Percentiles rank a stretch among this genome's conserved stretches.
These are phyloP conservation scores for Sphagnurus paluster DNA, from an alignment of 1,284 basidiomycete genomes.

Conservation along the genomic window DNA sequence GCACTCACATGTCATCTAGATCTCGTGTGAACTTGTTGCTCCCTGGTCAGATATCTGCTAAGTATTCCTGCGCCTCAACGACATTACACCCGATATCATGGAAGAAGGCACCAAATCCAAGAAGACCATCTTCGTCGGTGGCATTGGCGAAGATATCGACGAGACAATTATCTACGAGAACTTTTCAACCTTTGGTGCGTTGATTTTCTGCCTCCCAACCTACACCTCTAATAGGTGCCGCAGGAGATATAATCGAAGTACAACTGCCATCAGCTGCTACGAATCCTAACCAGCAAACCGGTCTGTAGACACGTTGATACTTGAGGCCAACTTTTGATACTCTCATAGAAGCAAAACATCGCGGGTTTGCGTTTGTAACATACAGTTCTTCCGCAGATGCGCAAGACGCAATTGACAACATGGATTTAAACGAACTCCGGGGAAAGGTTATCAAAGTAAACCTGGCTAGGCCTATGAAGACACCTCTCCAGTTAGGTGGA, in stretches of 20 bases:
- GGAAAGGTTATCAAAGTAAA: constrained; percentile 79
- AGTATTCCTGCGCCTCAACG: background rate
- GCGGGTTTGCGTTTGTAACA: constrained; percentile 82
- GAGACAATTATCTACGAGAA: constrained; percentile 64
- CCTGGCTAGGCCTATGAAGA: constrained; percentile 72
- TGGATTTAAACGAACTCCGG: constrained; percentile 80
- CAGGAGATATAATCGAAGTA: constrained; percentile 81
- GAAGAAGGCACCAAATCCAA: constrained; percentile 80
- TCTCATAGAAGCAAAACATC: constrained; percentile 65
- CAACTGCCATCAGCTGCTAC: constrained; percentile 71
- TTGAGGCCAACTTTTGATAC: constrained; percentile 6
- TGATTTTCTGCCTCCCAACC: constrained; percentile 4
- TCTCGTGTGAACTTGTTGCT: constrained; percentile 39
- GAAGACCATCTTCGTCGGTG: constrained; percentile 79
- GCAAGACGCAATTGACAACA: constrained; percentile 86
- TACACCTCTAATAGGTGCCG: constrained; percentile 14
- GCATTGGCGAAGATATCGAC: constrained; percentile 74
- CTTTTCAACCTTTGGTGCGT: constrained; percentile 78
- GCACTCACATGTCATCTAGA: too few species aligned
- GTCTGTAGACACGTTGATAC: too few species aligned
- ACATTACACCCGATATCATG: constrained; percentile 39
- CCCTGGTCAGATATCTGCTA: too few species aligned
- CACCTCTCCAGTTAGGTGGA: constrained; percentile 57
- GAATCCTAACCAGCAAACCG: constrained; percentile 55
- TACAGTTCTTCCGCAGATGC: constrained; percentile 75